Evolutionary conservation across 108 stramenopile genomes (phyloP).

Genomic region (Pseudonitzschia multiseries): DNA sequence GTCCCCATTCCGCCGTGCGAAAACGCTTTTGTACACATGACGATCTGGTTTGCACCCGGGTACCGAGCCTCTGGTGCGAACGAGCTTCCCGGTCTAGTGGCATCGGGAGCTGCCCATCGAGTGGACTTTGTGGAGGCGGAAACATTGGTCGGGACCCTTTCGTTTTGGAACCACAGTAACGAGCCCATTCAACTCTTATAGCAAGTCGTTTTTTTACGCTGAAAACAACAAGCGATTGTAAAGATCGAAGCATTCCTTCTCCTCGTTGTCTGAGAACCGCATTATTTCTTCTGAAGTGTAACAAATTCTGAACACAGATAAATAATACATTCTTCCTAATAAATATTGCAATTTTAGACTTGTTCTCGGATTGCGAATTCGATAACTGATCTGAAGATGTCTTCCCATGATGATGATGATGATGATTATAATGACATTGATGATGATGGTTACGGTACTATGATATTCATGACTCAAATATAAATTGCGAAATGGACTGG

Average conservation of each 20-base stretch:
- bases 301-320: no score
- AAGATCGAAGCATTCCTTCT: neutral
- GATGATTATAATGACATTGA: no score
- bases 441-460: no score
- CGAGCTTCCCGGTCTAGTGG: conserved; percentile 52
- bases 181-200: conserved; percentile 13
- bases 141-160: conserved; percentile 37
- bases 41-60: conserved; percentile 61
- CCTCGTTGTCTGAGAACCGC: neutral
- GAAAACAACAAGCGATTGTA: neutral
- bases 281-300: no score
- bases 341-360: no score
- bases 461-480: no score
- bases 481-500: no score
- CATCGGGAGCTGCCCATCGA: conserved; percentile 32
- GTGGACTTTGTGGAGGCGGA: conserved; percentile 30
- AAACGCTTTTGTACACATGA: conserved; percentile 77
- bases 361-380: no score
- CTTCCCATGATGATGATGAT: no score
- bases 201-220: neutral
- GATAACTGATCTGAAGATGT: no score
- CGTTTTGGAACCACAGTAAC: conserved; percentile 45
- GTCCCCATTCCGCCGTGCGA: conserved; percentile 34
- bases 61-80: conserved; percentile 53
- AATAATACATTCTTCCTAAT: no score